A percentile compares a stretch with the other conserved stretches of the same genome.
Evolutionary conservation across 148 eudicot species (phyloP).

Genomic region (Rhododendron kiyosumense): DNA sequence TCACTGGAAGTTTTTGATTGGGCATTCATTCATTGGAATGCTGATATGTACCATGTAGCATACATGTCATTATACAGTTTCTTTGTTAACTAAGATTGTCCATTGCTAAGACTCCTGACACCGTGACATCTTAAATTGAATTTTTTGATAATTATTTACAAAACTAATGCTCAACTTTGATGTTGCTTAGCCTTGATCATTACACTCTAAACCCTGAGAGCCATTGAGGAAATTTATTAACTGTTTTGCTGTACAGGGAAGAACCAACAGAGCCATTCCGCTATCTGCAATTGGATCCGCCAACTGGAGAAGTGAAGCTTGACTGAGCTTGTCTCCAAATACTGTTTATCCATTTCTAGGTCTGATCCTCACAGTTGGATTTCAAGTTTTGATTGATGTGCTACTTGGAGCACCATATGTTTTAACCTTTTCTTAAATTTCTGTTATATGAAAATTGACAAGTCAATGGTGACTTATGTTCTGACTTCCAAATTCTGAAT

Average conservation of each 20-base stretch:
- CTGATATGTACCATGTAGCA: background rate
- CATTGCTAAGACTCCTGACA: background rate
- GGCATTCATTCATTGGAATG: background rate
- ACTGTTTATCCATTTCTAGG: background rate
- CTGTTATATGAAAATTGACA: background rate
- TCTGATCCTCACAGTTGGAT: background rate
- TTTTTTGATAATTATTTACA: too few relatives aligned
- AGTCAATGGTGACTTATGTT: background rate
- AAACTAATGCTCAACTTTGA: background rate
- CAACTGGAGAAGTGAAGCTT: slow-evolving; percentile 53
- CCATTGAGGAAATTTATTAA: background rate
- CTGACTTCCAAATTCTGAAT: background rate
- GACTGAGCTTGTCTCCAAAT: slow-evolving; percentile 27
- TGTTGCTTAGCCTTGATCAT: background rate
- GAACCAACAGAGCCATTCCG: slow-evolving; percentile 78
- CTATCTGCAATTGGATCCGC: slow-evolving; percentile 70
- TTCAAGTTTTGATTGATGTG: background rate
- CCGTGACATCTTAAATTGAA: background rate
- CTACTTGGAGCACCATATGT: background rate
- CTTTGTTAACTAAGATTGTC: background rate
- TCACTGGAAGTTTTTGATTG: background rate
- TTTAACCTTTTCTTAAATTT: background rate
- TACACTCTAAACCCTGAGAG: background rate
- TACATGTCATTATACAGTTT: background rate
- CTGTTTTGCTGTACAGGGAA: slow-evolving; percentile 51